These are phyloP conservation scores for Aspergillus transmontanensis DNA, from an alignment of 2,329 filamentous ascomycete genomes.

Conservation along the genomic window DNA sequence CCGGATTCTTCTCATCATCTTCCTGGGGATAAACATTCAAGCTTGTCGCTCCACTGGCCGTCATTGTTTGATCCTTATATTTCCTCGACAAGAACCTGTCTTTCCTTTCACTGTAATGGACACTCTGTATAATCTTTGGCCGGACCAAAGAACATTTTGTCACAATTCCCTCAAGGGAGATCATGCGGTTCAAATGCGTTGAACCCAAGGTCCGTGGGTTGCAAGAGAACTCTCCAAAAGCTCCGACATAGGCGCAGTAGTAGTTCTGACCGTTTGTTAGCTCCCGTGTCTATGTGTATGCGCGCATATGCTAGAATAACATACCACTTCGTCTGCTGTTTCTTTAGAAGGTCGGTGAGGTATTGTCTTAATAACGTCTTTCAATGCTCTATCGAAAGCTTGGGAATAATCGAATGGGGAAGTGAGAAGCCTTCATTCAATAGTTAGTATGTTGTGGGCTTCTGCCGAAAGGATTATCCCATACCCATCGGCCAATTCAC, in stretches of 20 bases:
- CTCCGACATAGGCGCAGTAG: slow-evolving; percentile 96
- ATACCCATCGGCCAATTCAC: slow-evolving; percentile 73
- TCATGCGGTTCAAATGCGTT: slow-evolving; percentile 90
- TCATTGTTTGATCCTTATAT: slow-evolving; percentile 98
- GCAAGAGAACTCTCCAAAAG: slow-evolving; percentile 91
- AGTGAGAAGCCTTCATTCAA: slow-evolving; percentile 64
- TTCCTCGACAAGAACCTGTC: slow-evolving; percentile 85
- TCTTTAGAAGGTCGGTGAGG: slow-evolving; percentile 75
- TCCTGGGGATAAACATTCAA: slow-evolving; percentile 92
- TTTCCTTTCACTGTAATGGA: slow-evolving; percentile 90
- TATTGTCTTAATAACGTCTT: slow-evolving; percentile 80
- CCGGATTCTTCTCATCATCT: slow-evolving; percentile 87
- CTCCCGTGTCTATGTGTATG: background rate
- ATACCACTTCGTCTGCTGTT: slow-evolving; percentile 71
- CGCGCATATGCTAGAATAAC: slow-evolving; percentile 16
- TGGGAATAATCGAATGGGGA: slow-evolving; percentile 85
- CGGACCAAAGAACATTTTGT: slow-evolving; percentile 93
- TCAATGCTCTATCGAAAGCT: slow-evolving; percentile 88
- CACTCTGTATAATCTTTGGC: slow-evolving; percentile 96
- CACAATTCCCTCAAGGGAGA: slow-evolving; percentile 95
- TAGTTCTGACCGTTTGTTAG: slow-evolving; percentile 54
- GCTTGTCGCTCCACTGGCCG: slow-evolving; percentile 78
- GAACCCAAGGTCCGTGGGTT: slow-evolving; percentile 93
- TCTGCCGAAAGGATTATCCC: background rate
- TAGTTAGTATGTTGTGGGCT: slow-evolving; percentile 15